Base-by-base conservation (phyloP, 2,329 filamentous ascomycete species). In the Trichophaea hybrida region DNA sequence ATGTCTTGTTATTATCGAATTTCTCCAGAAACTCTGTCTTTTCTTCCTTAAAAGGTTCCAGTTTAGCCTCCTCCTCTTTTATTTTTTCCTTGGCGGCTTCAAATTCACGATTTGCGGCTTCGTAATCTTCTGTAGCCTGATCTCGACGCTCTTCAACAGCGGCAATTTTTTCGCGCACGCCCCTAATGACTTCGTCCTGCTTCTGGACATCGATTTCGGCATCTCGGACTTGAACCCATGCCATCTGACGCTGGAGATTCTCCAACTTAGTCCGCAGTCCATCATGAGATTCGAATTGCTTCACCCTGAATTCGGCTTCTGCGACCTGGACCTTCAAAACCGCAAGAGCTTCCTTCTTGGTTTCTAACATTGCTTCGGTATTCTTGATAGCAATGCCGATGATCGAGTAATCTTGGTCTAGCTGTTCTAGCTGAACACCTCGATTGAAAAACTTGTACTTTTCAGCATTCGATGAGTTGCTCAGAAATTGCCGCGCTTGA, bases 361-460 rank as follows among this genome's bases (percentile, higher is more conserved):
- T 76, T 7, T 76, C 73, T 1, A 88, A 73, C 66, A 85, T 86
- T 35, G 75, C 75, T 58, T 84, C 78, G 60, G 84, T 87, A 37
- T 80, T 80, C 64, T 95, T 86, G 17, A 93, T 76, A 2, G 81
- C 84, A 65, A 94, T 85, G 62, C 85, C 82, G 12, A 96, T 82
- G 59, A 95, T 76, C 60, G 83, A 81, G 72, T 98, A 98, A 69
- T 98, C 93, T 63, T 88, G 84, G 70, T 95, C 88, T 7, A 98
- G 78, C 67, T 91, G 85, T 70, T 97, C 88, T 0, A 98, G 79
- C 68, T 97, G 90, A 0, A 95, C 94, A 32, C 93, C 93, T 68
- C 90, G 88, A 61, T 95, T 80, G 70, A 98, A 98, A 69, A 96
- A 96, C 66, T 88, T 93, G 76, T 97, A 98, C 71, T 98, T 98